Evolutionary conservation across 768 basidiomycete species (phyloP).

Genomic region (Boletus fagicola): DNA sequence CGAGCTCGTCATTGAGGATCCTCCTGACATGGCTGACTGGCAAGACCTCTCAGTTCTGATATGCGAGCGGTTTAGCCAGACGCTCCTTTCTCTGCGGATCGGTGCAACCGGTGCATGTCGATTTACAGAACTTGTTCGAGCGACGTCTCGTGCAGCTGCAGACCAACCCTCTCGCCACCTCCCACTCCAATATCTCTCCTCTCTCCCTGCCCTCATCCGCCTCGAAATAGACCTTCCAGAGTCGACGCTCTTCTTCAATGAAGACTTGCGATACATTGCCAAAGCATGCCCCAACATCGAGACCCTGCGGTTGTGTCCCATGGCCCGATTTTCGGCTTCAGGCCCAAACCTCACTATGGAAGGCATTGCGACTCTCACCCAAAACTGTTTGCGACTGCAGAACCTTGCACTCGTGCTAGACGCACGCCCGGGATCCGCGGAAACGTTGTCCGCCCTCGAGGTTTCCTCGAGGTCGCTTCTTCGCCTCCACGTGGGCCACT

Average conservation of each 20-base stretch:
- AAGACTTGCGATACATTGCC: slow-evolving; percentile 59
- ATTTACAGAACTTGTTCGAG: slow-evolving; percentile 78
- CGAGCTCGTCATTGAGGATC: slow-evolving; percentile 78
- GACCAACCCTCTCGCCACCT: slow-evolving; percentile 61
- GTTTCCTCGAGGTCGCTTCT: slow-evolving; percentile 64
- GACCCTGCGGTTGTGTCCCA: slow-evolving; percentile 62
- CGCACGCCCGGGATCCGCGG: slow-evolving; percentile 46
- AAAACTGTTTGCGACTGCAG: slow-evolving; percentile 58
- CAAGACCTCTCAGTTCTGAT: slow-evolving; percentile 64
- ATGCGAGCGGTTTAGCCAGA: slow-evolving; percentile 57
- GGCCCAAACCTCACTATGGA: slow-evolving; percentile 62
- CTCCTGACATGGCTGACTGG: slow-evolving; percentile 74
- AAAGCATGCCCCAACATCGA: slow-evolving; percentile 67
- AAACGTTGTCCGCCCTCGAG: slow-evolving; percentile 44
- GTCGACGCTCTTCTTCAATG: slow-evolving; percentile 61
- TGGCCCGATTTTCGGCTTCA: slow-evolving; percentile 60
- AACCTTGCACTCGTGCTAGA: slow-evolving; percentile 66
- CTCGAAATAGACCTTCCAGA: slow-evolving; percentile 79
- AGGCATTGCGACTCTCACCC: slow-evolving; percentile 56
- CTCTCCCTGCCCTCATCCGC: slow-evolving; percentile 54
- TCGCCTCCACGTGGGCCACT: slow-evolving; percentile 75
- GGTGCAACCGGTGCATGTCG: slow-evolving; percentile 68
- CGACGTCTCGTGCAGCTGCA: slow-evolving; percentile 55
- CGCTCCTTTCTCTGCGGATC: slow-evolving; percentile 60
- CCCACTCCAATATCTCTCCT: slow-evolving; percentile 55